A percentile compares a stretch with the other conserved stretches of the same genome.
Conservation (phyloP, 345 rosid genomes). For the Gossypium stocksii region DNA sequence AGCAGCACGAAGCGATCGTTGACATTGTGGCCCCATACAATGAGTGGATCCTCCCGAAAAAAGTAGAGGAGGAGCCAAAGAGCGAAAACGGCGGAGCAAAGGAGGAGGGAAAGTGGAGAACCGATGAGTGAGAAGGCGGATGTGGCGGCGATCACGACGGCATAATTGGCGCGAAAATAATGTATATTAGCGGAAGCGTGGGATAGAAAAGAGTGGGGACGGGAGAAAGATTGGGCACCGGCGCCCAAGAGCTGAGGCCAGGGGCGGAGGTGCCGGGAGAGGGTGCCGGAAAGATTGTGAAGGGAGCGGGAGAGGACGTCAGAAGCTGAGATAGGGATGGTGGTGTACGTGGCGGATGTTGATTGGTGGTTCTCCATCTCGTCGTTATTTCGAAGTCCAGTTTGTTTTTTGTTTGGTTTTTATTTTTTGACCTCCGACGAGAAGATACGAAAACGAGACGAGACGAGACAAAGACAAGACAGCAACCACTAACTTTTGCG, state of each 20-base stretch:
- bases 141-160: conserved; percentile 23
- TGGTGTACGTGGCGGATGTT: conserved; percentile 34
- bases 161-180: conserved; percentile 44
- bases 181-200: conserved; percentile 26
- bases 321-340: conserved; percentile 46
- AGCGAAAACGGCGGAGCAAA: conserved; percentile 15
- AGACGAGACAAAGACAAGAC: neutral
- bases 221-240: conserved; percentile 22
- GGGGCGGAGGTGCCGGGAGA: conserved; percentile 43
- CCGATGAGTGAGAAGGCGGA: conserved; percentile 28
- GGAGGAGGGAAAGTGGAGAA: conserved; percentile 30
- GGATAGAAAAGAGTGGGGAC: conserved; percentile 20
- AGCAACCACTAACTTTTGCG: neutral
- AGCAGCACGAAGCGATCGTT: conserved; percentile 26
- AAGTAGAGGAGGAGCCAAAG: conserved; percentile 42
- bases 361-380: conserved; percentile 9
- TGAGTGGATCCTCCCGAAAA: conserved; percentile 37
- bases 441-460: neutral
- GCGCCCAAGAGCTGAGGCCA: conserved; percentile 47
- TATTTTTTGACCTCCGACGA: neutral
- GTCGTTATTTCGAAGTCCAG: neutral
- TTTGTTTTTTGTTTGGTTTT: neutral
- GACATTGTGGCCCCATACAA: conserved; percentile 28
- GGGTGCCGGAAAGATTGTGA: conserved; percentile 33
- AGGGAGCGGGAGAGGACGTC: conserved; percentile 47